A percentile compares a stretch with the other conserved stretches of the same genome.
Conservation (phyloP, 2,329 filamentous ascomycete genomes). For the Fusarium praegraminearum region DNA sequence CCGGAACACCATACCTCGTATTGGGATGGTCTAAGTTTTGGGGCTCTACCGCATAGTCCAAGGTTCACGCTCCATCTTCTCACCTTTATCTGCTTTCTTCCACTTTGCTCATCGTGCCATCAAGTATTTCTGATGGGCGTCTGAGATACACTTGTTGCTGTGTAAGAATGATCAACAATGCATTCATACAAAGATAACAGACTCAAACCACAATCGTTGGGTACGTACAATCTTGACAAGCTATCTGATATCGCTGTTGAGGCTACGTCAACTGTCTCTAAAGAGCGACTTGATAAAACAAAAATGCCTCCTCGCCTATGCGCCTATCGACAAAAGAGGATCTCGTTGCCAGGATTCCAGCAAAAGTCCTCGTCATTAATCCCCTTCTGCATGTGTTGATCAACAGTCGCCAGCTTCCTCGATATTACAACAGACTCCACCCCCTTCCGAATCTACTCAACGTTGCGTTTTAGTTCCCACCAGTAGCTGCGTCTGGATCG, state of each 20-base stretch:
- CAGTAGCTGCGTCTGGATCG: conserved; percentile 37
- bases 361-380: conserved; percentile 23
- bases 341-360: conserved; percentile 3
- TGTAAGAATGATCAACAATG: background rate
- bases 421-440: conserved; percentile 11
- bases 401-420: conserved; percentile 12
- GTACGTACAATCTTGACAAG: conserved; percentile 13
- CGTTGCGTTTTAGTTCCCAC: conserved; percentile 7
- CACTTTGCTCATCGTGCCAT: background rate
- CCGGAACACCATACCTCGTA: conserved; percentile 35
- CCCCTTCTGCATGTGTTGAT: conserved; percentile 14
- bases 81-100: background rate
- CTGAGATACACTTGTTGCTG: background rate
- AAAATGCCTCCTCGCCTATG: conserved; percentile 8
- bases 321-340: conserved; percentile 3
- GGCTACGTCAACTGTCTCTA: conserved; percentile 1
- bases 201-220: background rate
- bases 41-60: conserved; percentile 4
- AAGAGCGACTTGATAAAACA: conserved; percentile 8
- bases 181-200: background rate
- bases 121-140: background rate
- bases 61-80: conserved; percentile 6
- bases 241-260: conserved; percentile 13
- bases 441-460: background rate
- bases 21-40: conserved; percentile 7